These are phyloP conservation scores for Penicillium alfredii DNA, from an alignment of 495 filamentous ascomycete species.

Conservation along the genomic window DNA sequence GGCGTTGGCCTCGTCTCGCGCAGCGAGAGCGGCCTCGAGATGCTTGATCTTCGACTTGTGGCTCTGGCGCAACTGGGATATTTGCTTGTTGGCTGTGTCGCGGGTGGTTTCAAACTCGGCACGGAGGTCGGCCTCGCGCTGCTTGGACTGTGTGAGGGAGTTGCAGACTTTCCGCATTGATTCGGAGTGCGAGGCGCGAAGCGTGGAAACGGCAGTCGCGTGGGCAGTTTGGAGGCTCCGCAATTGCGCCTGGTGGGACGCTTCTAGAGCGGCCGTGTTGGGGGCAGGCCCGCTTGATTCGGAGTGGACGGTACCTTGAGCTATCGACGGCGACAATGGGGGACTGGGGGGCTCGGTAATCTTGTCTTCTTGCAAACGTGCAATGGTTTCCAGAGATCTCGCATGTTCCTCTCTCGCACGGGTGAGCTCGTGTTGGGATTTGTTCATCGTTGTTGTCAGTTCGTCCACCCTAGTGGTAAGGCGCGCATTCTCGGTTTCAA, in stretches of 20 bases:
- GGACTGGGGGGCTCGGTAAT: slow-evolving; percentile 28
- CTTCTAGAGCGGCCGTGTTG: slow-evolving; percentile 23
- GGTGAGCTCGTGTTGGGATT: slow-evolving; percentile 29
- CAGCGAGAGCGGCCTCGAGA: slow-evolving; percentile 31
- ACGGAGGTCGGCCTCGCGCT: slow-evolving; percentile 39
- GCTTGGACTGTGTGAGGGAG: slow-evolving; percentile 35
- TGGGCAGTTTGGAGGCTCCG: slow-evolving; percentile 36
- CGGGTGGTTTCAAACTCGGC: slow-evolving; percentile 31
- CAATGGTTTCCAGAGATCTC: slow-evolving; percentile 61
- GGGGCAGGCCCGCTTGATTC: slow-evolving; percentile 5
- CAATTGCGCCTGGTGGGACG: slow-evolving; percentile 35
- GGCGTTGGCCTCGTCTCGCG: slow-evolving; percentile 38
- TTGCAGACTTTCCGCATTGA: slow-evolving; percentile 37
- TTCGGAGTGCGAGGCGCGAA: slow-evolving; percentile 40
- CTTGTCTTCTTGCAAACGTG: slow-evolving; percentile 83
- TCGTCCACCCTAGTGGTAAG: slow-evolving; percentile 31
- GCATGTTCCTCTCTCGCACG: slow-evolving; percentile 33
- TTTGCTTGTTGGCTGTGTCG: slow-evolving; percentile 14
- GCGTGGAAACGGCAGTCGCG: slow-evolving; percentile 30
- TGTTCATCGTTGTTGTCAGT: slow-evolving; percentile 29
- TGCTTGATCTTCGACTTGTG: slow-evolving; percentile 31
- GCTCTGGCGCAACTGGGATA: slow-evolving; percentile 20
- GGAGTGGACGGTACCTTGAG: slow-evolving; percentile 6
- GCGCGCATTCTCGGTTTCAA: slow-evolving; percentile 43
- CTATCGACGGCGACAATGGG: slow-evolving; percentile 21